Percentiles rank a stretch among this genome's conserved stretches.
Conservation (phyloP, 2,329 filamentous ascomycete genomes). For the Beauveria varroae region DNA sequence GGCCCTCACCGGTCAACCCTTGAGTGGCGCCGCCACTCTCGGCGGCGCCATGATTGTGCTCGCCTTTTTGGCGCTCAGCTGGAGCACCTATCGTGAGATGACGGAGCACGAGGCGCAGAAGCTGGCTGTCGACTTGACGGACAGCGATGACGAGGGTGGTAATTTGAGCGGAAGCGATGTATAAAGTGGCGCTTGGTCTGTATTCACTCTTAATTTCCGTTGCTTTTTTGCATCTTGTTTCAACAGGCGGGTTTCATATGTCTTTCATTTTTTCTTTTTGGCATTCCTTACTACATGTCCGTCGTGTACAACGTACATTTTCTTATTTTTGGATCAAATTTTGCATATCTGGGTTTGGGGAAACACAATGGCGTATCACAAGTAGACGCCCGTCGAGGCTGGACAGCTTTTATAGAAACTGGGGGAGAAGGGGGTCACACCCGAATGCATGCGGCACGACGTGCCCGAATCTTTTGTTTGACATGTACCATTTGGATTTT, state of each 20-base stretch:
- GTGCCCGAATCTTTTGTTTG: background rate
- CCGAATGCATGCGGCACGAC: background rate
- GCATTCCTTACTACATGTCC: background rate
- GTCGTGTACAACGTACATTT: background rate
- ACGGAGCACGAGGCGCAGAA: constrained; percentile 67
- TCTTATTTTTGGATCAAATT: background rate
- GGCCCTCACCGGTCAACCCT: constrained; percentile 68
- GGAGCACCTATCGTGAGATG: constrained; percentile 92
- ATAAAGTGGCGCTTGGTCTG: constrained; percentile 11
- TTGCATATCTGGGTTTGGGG: constrained; percentile 2
- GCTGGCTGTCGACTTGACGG: constrained; percentile 35
- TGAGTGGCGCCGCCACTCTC: constrained; percentile 65
- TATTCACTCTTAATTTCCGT: background rate
- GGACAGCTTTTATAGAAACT: background rate
- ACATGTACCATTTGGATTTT: background rate
- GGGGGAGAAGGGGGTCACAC: background rate
- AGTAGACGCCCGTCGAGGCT: constrained; percentile 6
- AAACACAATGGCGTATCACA: constrained; percentile 4
- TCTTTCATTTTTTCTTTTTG: background rate
- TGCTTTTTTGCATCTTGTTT: background rate
- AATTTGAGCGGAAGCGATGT: constrained; percentile 26
- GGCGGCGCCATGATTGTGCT: constrained; percentile 84
- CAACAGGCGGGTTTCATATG: background rate
- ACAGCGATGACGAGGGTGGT: constrained; percentile 38
- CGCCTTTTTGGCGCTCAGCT: constrained; percentile 81